Base-by-base conservation (phyloP, 192 early-diverging fungal genomes). In the Backusella macrospora region DNA sequence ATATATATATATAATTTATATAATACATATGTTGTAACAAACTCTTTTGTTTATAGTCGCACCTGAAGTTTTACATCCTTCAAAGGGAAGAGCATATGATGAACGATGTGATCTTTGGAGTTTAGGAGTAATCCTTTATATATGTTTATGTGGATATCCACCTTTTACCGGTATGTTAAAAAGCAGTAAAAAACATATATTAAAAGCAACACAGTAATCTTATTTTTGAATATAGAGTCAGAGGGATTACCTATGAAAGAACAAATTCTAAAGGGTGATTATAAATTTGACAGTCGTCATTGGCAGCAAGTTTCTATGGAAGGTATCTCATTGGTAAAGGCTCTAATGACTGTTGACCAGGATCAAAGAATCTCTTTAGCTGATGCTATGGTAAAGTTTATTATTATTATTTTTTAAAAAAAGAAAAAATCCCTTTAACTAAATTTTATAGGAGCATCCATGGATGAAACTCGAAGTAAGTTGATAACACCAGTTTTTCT, bases 121-220 rank as follows among this genome's bases (percentile, higher is more conserved):
- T 48, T 80, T 96, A 9, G 97, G 97, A 16, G 97, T 99, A 0
- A 96, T 98, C 45, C 88, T 96, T 34, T 98, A 97, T 76, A 93
- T 97, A 66, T 91, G 92, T 64, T 83, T 98, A 6, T 96, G 94
- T 77, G 96, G 97, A 5, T 93, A 90, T 75, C 94, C 95, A 29
- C 97, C 97, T 29, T 98, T 98, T 76, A 29, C 9, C 45, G 71
- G 59, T 59, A 47, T 39, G 66, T 46, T 15, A 64, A n/a, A n/a
- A n/a, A 23, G 8, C 13, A 34, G 23, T 4, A 68, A 45, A 23
- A 43, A 4, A 45, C 39, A 18, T 1, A 45, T 6, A 21, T n/a
- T 46, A 42, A 45, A 16, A 48, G 16, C n/a, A 48, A 18, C 14
- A 48, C 2, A 34, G 29, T 34, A 34, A 34, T 34, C 29, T 34